These are phyloP conservation scores for Metrosideros polymorpha DNA, from an alignment of 441 rosid genomes.

Conservation along the genomic window DNA sequence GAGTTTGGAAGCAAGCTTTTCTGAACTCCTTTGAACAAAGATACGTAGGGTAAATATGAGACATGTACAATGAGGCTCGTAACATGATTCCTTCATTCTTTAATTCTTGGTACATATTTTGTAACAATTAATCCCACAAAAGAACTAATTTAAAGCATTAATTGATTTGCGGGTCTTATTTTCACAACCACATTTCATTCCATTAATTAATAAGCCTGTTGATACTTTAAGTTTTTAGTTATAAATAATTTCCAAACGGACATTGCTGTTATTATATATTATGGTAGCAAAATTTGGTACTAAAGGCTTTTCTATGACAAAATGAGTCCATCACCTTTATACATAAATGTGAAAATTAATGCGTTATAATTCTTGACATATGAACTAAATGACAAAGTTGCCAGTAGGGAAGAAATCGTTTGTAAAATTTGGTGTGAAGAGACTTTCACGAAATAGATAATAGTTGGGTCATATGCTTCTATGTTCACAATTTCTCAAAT, in stretches of 20 bases:
- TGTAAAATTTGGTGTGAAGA: background rate
- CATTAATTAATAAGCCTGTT: background rate
- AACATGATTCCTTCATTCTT: background rate
- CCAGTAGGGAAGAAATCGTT: background rate
- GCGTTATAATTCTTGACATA: background rate
- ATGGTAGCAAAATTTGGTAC: background rate
- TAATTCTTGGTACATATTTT: background rate
- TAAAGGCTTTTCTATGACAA: background rate
- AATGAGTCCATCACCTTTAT: background rate
- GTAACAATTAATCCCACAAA: background rate
- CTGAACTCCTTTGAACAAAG: background rate
- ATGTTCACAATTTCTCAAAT: background rate
- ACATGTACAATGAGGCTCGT: background rate
- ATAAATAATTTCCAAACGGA: background rate
- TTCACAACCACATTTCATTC: background rate
- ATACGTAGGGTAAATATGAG: background rate
- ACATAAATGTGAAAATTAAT: background rate
- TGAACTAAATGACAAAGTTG: background rate
- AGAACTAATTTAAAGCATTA: background rate
- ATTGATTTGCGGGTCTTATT: background rate
- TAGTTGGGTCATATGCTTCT: no score
- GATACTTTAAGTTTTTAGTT: no score
- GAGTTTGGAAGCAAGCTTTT: conserved; percentile 10
- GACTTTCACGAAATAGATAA: no score
- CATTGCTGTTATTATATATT: background rate